Conservation (phyloP, 1,284 basidiomycete genomes). For the Blastosporella zonata region DNA sequence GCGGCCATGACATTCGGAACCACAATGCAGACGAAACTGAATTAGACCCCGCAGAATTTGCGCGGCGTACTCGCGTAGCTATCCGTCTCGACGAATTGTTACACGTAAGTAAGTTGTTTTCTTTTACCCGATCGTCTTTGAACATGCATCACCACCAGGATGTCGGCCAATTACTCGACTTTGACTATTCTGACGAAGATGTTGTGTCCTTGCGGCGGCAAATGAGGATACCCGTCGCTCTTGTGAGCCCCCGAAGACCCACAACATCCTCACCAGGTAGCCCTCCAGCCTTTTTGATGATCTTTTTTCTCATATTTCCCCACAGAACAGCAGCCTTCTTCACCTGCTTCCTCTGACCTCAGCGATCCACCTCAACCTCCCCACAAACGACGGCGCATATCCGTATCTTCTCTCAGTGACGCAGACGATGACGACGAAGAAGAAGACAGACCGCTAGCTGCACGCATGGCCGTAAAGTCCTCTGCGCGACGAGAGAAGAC, state of each 20-base stretch:
- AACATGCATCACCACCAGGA: constrained; percentile 48
- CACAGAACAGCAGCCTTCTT: constrained; percentile 38
- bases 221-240: constrained; percentile 53
- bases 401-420: constrained; percentile 49
- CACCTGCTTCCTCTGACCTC: constrained; percentile 55
- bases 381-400: constrained; percentile 48
- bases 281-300: constrained; percentile 1
- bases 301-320: constrained; percentile 15
- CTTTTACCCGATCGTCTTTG: background rate
- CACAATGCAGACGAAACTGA: constrained; percentile 66
- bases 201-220: constrained; percentile 71
- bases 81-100: constrained; percentile 83
- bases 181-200: constrained; percentile 71
- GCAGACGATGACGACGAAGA: constrained; percentile 55
- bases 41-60: constrained; percentile 60
- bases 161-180: constrained; percentile 70
- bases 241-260: constrained; percentile 38
- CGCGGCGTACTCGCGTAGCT: constrained; percentile 73
- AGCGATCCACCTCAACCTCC: constrained; percentile 49
- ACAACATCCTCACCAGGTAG: constrained; percentile 34
- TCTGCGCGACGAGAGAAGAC: constrained; percentile 32
- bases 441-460: constrained; percentile 55
- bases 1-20: constrained; percentile 68
- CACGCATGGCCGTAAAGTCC: constrained; percentile 39
- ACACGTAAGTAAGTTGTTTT: constrained; percentile 52